Percentiles rank a stretch among this genome's conserved stretches.
Evolutionary conservation across 495 filamentous ascomycete genomes (phyloP).

Genomic region (Cryomyces antarcticus): DNA sequence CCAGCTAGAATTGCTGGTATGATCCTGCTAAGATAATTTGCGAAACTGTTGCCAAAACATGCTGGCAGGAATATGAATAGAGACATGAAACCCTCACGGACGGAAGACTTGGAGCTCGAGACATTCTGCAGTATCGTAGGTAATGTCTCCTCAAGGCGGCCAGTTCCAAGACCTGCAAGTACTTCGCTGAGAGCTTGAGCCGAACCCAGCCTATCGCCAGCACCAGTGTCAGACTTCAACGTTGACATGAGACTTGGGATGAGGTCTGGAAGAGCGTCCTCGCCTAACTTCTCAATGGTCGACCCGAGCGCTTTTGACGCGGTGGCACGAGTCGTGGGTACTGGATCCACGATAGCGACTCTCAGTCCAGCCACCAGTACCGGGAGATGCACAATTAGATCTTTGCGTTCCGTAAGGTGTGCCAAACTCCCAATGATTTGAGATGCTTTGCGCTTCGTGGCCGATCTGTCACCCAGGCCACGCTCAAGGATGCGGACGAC

Average conservation of each 20-base stretch:
- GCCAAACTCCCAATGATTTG: conserved; percentile 95
- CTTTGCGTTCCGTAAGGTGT: conserved; percentile 89
- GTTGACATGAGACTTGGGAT: conserved; percentile 95
- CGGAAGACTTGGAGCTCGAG: conserved; percentile 68
- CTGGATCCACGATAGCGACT: conserved; percentile 77
- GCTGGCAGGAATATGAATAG: conserved; percentile 97
- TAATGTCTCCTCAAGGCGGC: conserved; percentile 81
- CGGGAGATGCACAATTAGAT: conserved; percentile 76
- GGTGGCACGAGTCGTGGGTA: conserved; percentile 89
- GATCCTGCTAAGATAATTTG: conserved; percentile 83
- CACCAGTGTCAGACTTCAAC: conserved; percentile 89
- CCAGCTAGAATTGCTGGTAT: conserved; percentile 91
- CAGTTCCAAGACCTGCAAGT: conserved; percentile 79
- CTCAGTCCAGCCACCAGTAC: conserved; percentile 83
- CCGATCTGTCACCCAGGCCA: conserved; percentile 72
- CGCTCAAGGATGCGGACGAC: conserved; percentile 90
- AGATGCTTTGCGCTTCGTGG: conserved; percentile 83
- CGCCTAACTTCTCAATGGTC: conserved; percentile 87
- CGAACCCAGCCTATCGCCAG: conserved; percentile 85
- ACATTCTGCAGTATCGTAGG: conserved; percentile 95
- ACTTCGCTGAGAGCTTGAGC: conserved; percentile 95
- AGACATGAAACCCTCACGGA: conserved; percentile 97
- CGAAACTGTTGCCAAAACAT: conserved; percentile 97
- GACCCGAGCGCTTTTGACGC: conserved; percentile 92
- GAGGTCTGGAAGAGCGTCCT: conserved; percentile 89